Base-by-base conservation (phyloP, 2,329 filamentous ascomycete species). In the Neofusicoccum sp. region DNA sequence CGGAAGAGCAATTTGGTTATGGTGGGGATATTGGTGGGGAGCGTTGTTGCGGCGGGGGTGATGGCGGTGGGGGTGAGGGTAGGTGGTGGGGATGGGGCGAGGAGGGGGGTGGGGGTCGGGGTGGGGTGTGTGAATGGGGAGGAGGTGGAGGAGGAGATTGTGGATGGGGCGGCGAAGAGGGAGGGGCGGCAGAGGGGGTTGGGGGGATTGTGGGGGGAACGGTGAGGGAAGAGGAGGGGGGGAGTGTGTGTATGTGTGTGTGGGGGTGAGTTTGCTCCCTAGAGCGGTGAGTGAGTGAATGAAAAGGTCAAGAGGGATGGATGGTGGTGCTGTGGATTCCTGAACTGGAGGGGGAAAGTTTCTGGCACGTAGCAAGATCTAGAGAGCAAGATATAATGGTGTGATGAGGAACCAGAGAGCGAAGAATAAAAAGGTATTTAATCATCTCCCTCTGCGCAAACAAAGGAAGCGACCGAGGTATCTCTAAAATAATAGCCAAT, bases 1-100 rank as follows among this genome's bases (percentile, higher is more conserved):
- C 87, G 89, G 64, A 88, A 87, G 73, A 96, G 91, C 76, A 96
- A 96, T 74, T 78, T 93, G 66, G 86, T 88, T 67, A 96, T 96
- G 91, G 86, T 96, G 62, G 92, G 88, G 2, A 96, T 96, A 60
- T 76, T 96, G 20, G 86, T 84, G 64, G 78, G 87, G 54, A 96
- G 91, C 75, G 93, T 96, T 54, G 65, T 88, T 3, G 89, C 88
- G 67, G 88, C 88, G 44, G 77, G 87, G 24, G 70, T 81, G 61
- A 93, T 95, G 88, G 84, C 86, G 53, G 68, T 86, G 16, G 74
- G 91, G 61, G 75, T 96, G 41, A 75, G 73, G 64, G 62, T 81
- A 26, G 44, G 38, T 16, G 44, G 24, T 11, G 34, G 28, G 9
- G 38, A 14, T 34, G 24, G 8, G 6, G 47, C n/a, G 47, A 8